These are phyloP conservation scores for Phlebopus sp. DNA, from an alignment of 1,284 basidiomycete species.

Conservation along the genomic window DNA sequence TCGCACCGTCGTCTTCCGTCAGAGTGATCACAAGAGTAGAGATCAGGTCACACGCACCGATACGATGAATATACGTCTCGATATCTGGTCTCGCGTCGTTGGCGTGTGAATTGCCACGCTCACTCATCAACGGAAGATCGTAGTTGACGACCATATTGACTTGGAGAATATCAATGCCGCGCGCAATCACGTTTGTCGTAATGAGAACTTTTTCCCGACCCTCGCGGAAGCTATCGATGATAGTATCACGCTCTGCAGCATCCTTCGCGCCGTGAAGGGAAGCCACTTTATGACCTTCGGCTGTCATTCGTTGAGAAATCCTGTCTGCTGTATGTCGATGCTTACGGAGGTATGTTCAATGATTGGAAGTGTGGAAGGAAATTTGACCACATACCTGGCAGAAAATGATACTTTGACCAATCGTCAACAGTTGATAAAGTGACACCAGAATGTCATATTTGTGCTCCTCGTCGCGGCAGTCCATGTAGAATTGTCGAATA, in stretches of 20 bases:
- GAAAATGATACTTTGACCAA: constrained; percentile 98
- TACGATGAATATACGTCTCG: constrained; percentile 98
- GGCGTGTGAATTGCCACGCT: constrained; percentile 47
- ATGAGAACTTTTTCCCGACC: constrained; percentile 97
- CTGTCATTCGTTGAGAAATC: constrained; percentile 87
- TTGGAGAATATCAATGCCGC: constrained; percentile 98
- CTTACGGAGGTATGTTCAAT: constrained; percentile 37
- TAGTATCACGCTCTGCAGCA: constrained; percentile 81
- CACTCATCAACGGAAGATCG: constrained; percentile 86
- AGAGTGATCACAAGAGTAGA: neutral
- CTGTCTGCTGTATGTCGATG: constrained; percentile 90
- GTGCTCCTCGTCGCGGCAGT: constrained; percentile 83
- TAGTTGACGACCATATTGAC: constrained; percentile 99
- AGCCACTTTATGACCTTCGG: constrained; percentile 94
- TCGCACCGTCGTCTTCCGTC: constrained; percentile 6
- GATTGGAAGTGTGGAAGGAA: neutral
- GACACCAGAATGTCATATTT: constrained; percentile 96
- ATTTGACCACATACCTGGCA: constrained; percentile 61
- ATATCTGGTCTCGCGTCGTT: constrained; percentile 73
- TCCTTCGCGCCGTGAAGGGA: constrained; percentile 96
- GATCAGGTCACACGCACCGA: constrained; percentile 58
- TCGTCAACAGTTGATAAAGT: constrained; percentile 88
- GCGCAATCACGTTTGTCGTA: constrained; percentile 97
- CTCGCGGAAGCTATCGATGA: constrained; percentile 95
- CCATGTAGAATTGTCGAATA: constrained; percentile 98